Conservation (phyloP, 441 rosid genomes). For the Breynia disticha region DNA sequence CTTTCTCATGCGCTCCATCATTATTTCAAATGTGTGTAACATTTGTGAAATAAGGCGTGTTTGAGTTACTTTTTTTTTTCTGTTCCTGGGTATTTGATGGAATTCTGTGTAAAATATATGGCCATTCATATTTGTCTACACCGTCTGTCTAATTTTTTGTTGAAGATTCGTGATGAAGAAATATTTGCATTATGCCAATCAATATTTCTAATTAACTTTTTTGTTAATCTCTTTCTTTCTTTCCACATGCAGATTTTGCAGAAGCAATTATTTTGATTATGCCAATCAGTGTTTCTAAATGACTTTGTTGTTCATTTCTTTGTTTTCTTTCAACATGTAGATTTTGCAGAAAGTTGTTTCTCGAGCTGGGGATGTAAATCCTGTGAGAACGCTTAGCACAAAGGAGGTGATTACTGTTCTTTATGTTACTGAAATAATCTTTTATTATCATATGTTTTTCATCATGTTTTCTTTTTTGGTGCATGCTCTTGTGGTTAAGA, state of each 20-base stretch:
- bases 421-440: neutral
- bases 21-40: neutral
- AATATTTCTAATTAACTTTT: too few species aligned
- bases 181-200: too few species aligned
- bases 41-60: neutral
- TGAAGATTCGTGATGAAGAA: too few species aligned
- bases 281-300: neutral
- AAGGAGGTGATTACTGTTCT: conserved; percentile 60
- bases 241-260: neutral
- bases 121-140: too few species aligned
- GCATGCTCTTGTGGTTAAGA: too few species aligned
- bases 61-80: neutral
- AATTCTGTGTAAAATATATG: too few species aligned
- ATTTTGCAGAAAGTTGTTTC: conserved; percentile 83
- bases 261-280: conserved; percentile 3
- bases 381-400: conserved; percentile 82
- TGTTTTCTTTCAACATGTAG: conserved; percentile 29
- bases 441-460: neutral
- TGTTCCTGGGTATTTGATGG: too few species aligned
- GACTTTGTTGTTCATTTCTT: conserved; percentile 1
- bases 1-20: neutral
- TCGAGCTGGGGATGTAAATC: conserved; percentile 56
- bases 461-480: neutral
- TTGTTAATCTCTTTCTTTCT: neutral
- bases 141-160: too few species aligned